These are phyloP conservation scores for Russula ochroleuca DNA, from an alignment of 768 basidiomycete genomes.

Conservation along the genomic window DNA sequence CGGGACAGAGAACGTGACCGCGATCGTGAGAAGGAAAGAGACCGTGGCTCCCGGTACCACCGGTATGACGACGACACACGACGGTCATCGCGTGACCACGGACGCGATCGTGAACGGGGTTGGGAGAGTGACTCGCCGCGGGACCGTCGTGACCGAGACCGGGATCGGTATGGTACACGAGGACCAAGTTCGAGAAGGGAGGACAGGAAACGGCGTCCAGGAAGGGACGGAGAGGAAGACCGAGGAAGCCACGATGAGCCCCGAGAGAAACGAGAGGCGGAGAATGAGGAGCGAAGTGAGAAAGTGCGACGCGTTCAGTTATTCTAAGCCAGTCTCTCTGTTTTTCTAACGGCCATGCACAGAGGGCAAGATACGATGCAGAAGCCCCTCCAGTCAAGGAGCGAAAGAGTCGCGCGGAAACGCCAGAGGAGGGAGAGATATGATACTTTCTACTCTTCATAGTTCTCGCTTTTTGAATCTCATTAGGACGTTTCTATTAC, in stretches of 20 bases:
- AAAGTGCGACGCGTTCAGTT: constrained; percentile 44
- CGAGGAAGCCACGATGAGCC: constrained; percentile 44
- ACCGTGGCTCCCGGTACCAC: constrained; percentile 29
- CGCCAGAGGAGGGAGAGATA: constrained; percentile 87
- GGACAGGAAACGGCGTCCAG: constrained; percentile 43
- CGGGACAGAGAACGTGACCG: constrained; percentile 31
- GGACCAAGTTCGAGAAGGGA: constrained; percentile 57
- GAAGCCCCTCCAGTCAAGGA: constrained; percentile 43
- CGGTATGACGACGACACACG: constrained; percentile 22
- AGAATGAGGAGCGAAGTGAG: constrained; percentile 44
- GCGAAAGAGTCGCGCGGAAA: constrained; percentile 46
- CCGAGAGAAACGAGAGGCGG: constrained; percentile 36
- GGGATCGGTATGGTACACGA: constrained; percentile 45
- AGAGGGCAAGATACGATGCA: constrained; percentile 44
- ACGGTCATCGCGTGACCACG: constrained; percentile 28
- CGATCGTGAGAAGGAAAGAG: constrained; percentile 17
- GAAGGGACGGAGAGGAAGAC: constrained; percentile 43
- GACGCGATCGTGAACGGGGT: constrained; percentile 35
- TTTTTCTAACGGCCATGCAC: constrained; percentile 40
- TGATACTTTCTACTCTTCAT: constrained; percentile 34
- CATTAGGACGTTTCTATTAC: background rate
- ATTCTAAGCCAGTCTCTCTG: constrained; percentile 6
- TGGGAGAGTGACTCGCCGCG: constrained; percentile 27
- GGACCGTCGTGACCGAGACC: constrained; percentile 38
- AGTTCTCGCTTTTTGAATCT: constrained; percentile 1